Evolutionary conservation across 495 filamentous ascomycete genomes (phyloP).

Genomic region (Hypoxylon lienhwacheense): DNA sequence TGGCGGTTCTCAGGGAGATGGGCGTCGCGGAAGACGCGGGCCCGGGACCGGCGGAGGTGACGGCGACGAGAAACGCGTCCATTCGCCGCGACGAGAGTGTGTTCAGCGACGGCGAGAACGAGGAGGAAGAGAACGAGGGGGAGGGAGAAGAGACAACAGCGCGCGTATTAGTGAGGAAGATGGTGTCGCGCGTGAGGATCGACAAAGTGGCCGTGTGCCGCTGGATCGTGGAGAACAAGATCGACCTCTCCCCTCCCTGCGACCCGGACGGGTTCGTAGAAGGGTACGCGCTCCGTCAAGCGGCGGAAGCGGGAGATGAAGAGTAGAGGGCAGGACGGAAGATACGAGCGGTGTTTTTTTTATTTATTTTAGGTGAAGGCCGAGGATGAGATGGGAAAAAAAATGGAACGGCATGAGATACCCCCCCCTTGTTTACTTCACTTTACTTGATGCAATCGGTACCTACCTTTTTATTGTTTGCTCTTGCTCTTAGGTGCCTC

Average conservation of each 20-base stretch:
- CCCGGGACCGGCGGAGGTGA: constrained; percentile 45
- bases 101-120: constrained; percentile 29
- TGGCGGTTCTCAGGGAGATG: constrained; percentile 77
- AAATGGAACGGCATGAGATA: background rate
- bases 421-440: too few relatives aligned
- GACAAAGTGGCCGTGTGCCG: constrained; percentile 57
- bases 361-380: too few relatives aligned
- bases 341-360: too few relatives aligned
- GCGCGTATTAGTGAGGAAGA: too few relatives aligned
- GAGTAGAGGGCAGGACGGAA: background rate
- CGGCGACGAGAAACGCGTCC: constrained; percentile 6
- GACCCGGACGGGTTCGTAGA: constrained; percentile 61
- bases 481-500: too few relatives aligned
- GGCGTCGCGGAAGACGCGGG: constrained; percentile 65
- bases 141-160: too few relatives aligned
- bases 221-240: constrained; percentile 54
- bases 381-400: background rate
- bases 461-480: too few relatives aligned
- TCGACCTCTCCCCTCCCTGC: constrained; percentile 53
- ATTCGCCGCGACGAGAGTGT: constrained; percentile 1
- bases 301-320: constrained; percentile 38
- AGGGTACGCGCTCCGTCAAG: constrained; percentile 46
- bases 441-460: too few relatives aligned
- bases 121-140: constrained; percentile 14
- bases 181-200: constrained; percentile 49